Evolutionary conservation across 345 rosid species (phyloP), one percentile per base, ranked within the genome.

Genomic region (Arabis hirsuta): DNA sequence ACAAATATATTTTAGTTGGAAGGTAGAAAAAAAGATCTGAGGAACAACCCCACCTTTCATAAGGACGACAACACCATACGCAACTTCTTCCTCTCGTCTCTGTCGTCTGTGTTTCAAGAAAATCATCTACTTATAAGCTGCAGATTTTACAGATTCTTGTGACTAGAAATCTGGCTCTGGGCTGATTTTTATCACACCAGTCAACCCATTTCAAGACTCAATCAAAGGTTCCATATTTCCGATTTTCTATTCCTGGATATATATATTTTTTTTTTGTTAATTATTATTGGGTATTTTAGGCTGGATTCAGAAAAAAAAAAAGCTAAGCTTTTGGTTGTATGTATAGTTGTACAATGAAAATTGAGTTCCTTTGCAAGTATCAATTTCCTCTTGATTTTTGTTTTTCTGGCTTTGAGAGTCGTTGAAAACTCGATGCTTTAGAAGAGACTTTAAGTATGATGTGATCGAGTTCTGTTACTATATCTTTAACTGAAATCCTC

Each of bases 191-290:
- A 9, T n/a, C 42, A 16, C 67, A 65, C 55, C 9, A 51, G 48
- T 67, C 71, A 76, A 62, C 74, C 79, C 74, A 8, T 10, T 62
- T 70, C 54, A 55, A 38, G 60, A 14, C 65, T 76, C 66, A 29
- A 1, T 0, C 3, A 68, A 76, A 76, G 79, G 79, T 76, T 68
- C 50, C 27, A 36, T 26, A 29, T 50, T 74, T 65, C 20, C 32
- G 13, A 10, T 32, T 42, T 60, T 20, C 6, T 19, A 8, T 14
- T 36, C 22, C 34, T 62, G 36, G 36, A n/a, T n/a, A n/a, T n/a
- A n/a, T n/a, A n/a, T 22, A 2, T 22, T 22, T 22, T 22, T 22
- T 27, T 4, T 6, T 55, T 29, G 10, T 32, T 20, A 20, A 12
- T 0, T 13, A 11, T 1, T 66, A 6, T 7, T 41, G 19, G 44